A percentile compares a stretch with the other conserved stretches of the same genome.
Evolutionary conservation across 2,329 filamentous ascomycete genomes (phyloP).

Genomic region (Diaporthe sp.): DNA sequence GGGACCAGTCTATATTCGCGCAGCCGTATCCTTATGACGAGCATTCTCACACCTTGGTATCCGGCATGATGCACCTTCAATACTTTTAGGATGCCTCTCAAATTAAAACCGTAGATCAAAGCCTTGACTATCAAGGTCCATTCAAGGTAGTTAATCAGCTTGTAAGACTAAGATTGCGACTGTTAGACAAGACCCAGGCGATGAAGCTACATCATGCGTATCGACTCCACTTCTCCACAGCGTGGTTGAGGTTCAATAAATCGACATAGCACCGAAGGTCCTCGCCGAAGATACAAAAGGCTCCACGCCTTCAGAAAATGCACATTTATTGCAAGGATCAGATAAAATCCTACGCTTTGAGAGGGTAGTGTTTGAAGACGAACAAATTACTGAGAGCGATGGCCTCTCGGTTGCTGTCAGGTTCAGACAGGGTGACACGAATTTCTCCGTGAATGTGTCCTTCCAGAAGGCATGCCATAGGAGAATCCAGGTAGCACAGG

Average conservation of each 20-base stretch:
- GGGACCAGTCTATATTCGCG: slow-evolving; percentile 50
- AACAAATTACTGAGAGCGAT: background rate
- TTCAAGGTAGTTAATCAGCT: slow-evolving; percentile 1
- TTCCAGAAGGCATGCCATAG: background rate
- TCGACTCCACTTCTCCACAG: background rate
- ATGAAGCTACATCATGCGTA: background rate
- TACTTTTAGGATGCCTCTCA: background rate
- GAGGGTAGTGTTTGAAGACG: background rate
- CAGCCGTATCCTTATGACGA: slow-evolving; percentile 41
- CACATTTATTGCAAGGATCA: background rate
- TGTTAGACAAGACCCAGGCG: background rate
- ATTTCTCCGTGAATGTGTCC: background rate
- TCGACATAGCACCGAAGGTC: background rate
- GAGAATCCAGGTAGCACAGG: background rate
- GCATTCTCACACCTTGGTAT: background rate
- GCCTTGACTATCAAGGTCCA: background rate
- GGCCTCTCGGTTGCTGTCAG: slow-evolving; percentile 5
- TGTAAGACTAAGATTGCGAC: background rate
- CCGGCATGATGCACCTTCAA: slow-evolving; percentile 14
- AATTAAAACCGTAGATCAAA: background rate
- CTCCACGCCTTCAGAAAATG: background rate
- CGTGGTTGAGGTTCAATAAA: background rate
- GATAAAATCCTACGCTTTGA: background rate
- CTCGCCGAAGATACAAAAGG: background rate
- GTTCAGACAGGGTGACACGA: background rate